phyloP scores from a whole-genome alignment of 2,329 filamentous ascomycete species.

The Aspergillus ruber region DNA sequence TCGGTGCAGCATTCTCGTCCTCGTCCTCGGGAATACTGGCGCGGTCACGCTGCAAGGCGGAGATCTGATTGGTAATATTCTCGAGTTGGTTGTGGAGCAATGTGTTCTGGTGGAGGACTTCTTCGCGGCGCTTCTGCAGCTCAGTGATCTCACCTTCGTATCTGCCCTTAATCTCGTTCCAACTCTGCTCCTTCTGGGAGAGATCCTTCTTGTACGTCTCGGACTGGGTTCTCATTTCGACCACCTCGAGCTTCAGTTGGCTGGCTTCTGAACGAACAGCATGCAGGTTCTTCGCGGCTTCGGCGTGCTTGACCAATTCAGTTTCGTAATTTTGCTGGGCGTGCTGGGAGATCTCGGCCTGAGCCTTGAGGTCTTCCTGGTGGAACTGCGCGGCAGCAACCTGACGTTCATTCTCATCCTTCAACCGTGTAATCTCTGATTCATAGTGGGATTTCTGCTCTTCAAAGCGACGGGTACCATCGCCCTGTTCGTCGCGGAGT shows the following conservation, averaged over 20 bases:
- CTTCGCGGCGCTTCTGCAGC: slow-evolving; percentile 70
- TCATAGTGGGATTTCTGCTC: slow-evolving; percentile 78
- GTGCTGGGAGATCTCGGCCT: slow-evolving; percentile 86
- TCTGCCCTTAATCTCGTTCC: slow-evolving; percentile 72
- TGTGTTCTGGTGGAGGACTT: slow-evolving; percentile 82
- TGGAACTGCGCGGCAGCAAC: slow-evolving; percentile 74
- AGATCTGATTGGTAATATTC: slow-evolving; percentile 70
- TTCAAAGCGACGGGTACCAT: slow-evolving; percentile 62
- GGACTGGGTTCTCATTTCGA: slow-evolving; percentile 69
- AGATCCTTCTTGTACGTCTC: slow-evolving; percentile 78
- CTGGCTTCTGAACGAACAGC: slow-evolving; percentile 73
- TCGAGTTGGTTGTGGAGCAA: slow-evolving; percentile 86
- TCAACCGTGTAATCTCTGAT: slow-evolving; percentile 70
- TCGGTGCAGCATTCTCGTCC: slow-evolving; percentile 47
- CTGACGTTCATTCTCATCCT: slow-evolving; percentile 75
- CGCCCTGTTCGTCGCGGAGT: slow-evolving; percentile 72
- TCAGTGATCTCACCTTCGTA: slow-evolving; percentile 81
- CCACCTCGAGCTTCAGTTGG: slow-evolving; percentile 70
- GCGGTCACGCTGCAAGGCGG: slow-evolving; percentile 70
- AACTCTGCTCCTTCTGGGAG: slow-evolving; percentile 75
- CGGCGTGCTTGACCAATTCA: slow-evolving; percentile 89
- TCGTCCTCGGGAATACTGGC: slow-evolving; percentile 49
- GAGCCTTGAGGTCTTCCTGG: slow-evolving; percentile 84
- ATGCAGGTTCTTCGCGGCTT: slow-evolving; percentile 82
- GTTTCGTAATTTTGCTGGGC: slow-evolving; percentile 94